Evolutionary conservation across 2,329 filamentous ascomycete species (phyloP).

Genomic region (Epichloe baconii): DNA sequence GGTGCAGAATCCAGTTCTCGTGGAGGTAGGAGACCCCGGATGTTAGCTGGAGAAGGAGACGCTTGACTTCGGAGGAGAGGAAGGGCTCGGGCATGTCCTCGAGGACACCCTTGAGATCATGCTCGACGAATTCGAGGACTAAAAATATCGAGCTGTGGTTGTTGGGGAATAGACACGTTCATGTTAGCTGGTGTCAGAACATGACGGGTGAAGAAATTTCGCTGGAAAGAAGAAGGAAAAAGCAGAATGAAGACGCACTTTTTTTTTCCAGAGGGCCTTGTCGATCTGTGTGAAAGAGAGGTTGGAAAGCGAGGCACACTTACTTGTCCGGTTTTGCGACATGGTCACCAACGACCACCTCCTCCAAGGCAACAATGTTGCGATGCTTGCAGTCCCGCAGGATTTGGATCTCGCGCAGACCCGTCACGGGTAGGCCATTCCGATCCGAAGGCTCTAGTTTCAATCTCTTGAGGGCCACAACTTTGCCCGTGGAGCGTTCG

Average conservation of each 20-base stretch:
- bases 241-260: background rate
- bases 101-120: slow-evolving; percentile 86
- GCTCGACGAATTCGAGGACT: slow-evolving; percentile 94
- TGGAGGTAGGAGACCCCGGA: slow-evolving; percentile 78
- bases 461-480: slow-evolving; percentile 86
- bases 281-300: background rate
- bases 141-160: slow-evolving; percentile 58
- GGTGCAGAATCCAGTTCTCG: slow-evolving; percentile 79
- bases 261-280: background rate
- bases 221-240: background rate
- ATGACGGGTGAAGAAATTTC: too few species aligned
- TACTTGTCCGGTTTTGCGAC: slow-evolving; percentile 40
- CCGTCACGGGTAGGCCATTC: slow-evolving; percentile 75
- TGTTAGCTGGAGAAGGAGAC: slow-evolving; percentile 69
- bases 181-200: background rate
- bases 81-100: slow-evolving; percentile 94
- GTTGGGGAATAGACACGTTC: background rate
- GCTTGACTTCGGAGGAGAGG: slow-evolving; percentile 83
- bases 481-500: slow-evolving; percentile 56
- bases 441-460: slow-evolving; percentile 73
- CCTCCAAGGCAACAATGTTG: slow-evolving; percentile 70
- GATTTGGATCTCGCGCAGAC: slow-evolving; percentile 85
- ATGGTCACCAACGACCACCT: slow-evolving; percentile 68
- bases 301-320: slow-evolving; percentile 4
- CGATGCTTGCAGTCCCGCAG: slow-evolving; percentile 66